phyloP scores from a whole-genome alignment of 148 eudicot genomes.

The Fagopyrum esculentum region DNA sequence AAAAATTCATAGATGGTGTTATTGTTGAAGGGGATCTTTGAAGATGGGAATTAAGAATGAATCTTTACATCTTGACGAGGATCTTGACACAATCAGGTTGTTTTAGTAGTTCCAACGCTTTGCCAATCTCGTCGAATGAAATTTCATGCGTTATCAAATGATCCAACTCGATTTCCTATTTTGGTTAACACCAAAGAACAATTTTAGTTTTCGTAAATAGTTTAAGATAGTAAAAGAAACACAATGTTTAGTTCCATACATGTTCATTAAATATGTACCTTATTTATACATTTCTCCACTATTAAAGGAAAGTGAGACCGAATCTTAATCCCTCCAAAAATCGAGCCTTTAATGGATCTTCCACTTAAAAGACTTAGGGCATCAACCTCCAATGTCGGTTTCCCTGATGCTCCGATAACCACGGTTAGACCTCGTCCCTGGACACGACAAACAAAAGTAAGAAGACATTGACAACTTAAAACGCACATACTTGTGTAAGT shows the following conservation, averaged over 20 bases:
- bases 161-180: constrained; percentile 27
- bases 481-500: constrained; percentile 22
- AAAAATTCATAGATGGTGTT: no score
- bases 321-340: constrained; percentile 32
- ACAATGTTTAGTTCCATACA: background rate
- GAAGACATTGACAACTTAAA: no score
- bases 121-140: constrained; percentile 21
- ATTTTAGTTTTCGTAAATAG: background rate
- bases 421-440: constrained; percentile 34
- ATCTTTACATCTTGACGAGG: constrained; percentile 16
- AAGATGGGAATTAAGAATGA: no score
- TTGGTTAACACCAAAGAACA: no score
- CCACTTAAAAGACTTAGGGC: constrained; percentile 22
- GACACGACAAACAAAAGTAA: background rate
- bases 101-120: constrained; percentile 25
- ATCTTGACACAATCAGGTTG: constrained; percentile 28
- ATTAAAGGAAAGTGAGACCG: constrained; percentile 39
- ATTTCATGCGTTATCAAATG: constrained; percentile 24
- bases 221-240: background rate
- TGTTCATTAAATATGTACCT: constrained; percentile 19
- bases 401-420: constrained; percentile 24
- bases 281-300: constrained; percentile 28
- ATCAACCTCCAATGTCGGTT: constrained; percentile 15
- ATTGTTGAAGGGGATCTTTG: no score
- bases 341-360: constrained; percentile 29